Conservation (phyloP, 139 green algal species). For the Bryopsis sp. region DNA sequence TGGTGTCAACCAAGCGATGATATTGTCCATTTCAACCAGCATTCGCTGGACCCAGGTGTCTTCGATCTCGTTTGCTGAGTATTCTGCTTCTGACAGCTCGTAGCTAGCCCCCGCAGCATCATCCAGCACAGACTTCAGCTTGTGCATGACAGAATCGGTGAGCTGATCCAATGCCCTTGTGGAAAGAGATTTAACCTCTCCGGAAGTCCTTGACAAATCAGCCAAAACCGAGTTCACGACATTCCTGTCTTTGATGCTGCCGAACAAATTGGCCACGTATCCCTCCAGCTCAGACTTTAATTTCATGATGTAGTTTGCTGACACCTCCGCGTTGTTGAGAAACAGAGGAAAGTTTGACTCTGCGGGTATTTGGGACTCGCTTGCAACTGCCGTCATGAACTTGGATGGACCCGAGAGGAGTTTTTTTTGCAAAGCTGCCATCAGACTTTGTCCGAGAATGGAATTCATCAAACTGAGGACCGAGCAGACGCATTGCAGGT, state of each 20-base stretch:
- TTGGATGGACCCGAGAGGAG: background rate
- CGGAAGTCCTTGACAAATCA: background rate
- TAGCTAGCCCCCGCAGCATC: conserved; percentile 51
- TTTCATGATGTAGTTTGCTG: conserved; percentile 68
- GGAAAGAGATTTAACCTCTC: conserved; percentile 49
- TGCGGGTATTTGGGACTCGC: too few species aligned
- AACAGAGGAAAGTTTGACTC: conserved; percentile 33
- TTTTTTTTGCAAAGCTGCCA: conserved; percentile 22
- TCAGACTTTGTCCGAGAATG: conserved; percentile 29
- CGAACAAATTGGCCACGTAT: conserved; percentile 41
- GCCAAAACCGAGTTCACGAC: background rate
- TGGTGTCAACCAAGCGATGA: conserved; percentile 55
- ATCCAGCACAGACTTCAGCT: conserved; percentile 64
- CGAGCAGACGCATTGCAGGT: conserved; percentile 39
- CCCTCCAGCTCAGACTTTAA: conserved; percentile 72
- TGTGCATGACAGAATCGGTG: conserved; percentile 50
- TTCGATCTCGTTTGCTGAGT: conserved; percentile 44
- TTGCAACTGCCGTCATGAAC: conserved; percentile 11
- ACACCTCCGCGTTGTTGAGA: conserved; percentile 78
- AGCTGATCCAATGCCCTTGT: conserved; percentile 58
- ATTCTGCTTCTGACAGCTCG: conserved; percentile 64
- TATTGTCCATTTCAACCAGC: conserved; percentile 42
- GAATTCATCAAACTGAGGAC: conserved; percentile 27
- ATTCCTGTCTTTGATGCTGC: conserved; percentile 47
- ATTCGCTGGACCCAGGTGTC: conserved; percentile 69